Evolutionary conservation across 2,329 filamentous ascomycete genomes (phyloP).

Genomic region (Colletotrichum sp.): DNA sequence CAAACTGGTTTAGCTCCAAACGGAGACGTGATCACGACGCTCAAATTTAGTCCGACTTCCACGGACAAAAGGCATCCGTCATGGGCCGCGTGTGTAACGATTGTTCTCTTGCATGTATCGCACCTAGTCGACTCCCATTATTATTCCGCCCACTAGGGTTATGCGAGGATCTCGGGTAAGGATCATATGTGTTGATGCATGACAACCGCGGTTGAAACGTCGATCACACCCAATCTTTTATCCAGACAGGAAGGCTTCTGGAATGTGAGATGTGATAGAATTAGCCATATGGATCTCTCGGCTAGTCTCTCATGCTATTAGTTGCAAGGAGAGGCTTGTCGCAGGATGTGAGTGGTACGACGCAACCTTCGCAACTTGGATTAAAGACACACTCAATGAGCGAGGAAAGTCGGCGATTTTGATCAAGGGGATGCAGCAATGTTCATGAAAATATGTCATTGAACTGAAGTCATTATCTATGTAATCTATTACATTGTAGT

Average conservation of each 20-base stretch:
- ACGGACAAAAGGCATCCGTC: not conserved
- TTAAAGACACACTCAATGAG: accelerated
- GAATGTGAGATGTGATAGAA: not conserved
- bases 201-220: not conserved
- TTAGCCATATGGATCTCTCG: not conserved
- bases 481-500: not conserved
- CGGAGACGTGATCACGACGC: accelerated
- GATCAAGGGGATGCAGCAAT: accelerated
- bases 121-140: accelerated
- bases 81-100: accelerated
- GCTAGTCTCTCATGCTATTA: accelerated
- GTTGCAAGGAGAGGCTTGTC: not conserved
- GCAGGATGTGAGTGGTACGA: not conserved
- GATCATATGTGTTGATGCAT: not conserved
- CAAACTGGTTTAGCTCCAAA: not conserved
- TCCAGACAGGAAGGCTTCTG: not conserved
- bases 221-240: not conserved
- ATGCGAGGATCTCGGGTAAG: not conserved
- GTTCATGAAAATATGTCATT: not conserved
- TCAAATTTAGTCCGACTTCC: not conserved
- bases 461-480: not conserved
- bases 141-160: not conserved
- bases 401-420: not conserved
- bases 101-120: not conserved
- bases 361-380: not conserved